Evolutionary conservation across 441 rosid genomes (phyloP).

Genomic region (Adansonia rubrostipa): DNA sequence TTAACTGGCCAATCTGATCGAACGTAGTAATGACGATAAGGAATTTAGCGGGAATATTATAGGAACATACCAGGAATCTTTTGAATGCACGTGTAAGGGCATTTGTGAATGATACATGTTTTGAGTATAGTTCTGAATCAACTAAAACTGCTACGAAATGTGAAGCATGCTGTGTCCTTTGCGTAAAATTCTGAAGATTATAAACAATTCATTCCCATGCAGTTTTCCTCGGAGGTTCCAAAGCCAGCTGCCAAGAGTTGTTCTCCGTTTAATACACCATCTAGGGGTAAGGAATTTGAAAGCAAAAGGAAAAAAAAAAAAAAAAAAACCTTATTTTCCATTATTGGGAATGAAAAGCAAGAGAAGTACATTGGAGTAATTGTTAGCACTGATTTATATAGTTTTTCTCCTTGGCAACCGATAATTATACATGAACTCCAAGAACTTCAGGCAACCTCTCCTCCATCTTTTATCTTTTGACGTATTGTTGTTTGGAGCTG

Average conservation of each 20-base stretch:
- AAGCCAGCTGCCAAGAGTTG: background rate
- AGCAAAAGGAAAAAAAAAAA: too few relatives aligned
- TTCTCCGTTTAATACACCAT: background rate
- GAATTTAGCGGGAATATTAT: constrained; percentile 35
- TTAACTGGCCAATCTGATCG: background rate
- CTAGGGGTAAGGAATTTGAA: background rate
- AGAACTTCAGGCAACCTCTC: background rate
- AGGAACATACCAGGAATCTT: constrained; percentile 38
- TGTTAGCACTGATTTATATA: background rate
- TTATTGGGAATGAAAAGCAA: too few relatives aligned
- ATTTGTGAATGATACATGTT: constrained; percentile 21
- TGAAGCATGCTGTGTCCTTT: constrained; percentile 14
- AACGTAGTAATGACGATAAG: constrained; percentile 31
- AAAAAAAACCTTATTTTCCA: too few relatives aligned
- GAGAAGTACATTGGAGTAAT: too few relatives aligned
- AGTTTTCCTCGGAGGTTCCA: constrained; percentile 9
- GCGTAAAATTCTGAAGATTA: background rate
- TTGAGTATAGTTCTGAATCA: constrained; percentile 17
- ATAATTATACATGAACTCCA: background rate
- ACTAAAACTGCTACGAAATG: constrained; percentile 18
- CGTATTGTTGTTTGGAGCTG: background rate
- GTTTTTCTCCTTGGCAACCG: too few relatives aligned
- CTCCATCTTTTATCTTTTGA: background rate
- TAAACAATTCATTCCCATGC: background rate
- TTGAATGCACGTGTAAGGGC: constrained; percentile 33